These are phyloP conservation scores for Colletotrichum sp. DNA, from an alignment of 2,329 filamentous ascomycete species.

Conservation along the genomic window DNA sequence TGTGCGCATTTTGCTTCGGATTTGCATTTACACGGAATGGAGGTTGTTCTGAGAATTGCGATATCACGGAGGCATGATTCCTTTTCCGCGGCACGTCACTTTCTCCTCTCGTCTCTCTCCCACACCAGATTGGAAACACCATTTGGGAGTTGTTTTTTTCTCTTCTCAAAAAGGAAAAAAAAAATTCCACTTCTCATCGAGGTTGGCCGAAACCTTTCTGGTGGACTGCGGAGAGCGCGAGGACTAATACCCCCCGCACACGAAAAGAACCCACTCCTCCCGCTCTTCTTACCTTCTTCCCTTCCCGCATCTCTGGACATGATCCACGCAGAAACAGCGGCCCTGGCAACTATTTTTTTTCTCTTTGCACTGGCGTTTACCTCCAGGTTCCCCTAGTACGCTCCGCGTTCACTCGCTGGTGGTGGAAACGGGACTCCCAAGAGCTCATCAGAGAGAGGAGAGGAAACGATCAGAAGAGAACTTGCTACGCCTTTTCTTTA, in stretches of 20 bases:
- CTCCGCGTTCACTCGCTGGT: constrained; percentile 17
- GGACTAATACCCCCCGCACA: constrained; percentile 36
- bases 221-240: constrained; percentile 45
- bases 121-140: constrained; percentile 58
- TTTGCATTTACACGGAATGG: constrained; percentile 11
- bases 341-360: neutral
- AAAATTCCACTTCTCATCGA: constrained; percentile 54
- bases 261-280: constrained; percentile 28
- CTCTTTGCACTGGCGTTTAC: constrained; percentile 24
- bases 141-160: constrained; percentile 44
- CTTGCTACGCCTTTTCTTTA: constrained; percentile 2
- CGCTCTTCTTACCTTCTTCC: constrained; percentile 28
- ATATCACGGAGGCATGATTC: constrained; percentile 20
- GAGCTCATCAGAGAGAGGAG: constrained; percentile 12
- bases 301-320: constrained; percentile 4
- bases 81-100: constrained; percentile 27
- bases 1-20: constrained; percentile 2
- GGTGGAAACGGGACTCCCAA: neutral
- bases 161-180: constrained; percentile 19
- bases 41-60: constrained; percentile 17
- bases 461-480: neutral
- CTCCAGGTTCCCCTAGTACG: neutral
- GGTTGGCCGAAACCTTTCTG: constrained; percentile 55
- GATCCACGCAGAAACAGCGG: constrained; percentile 2
- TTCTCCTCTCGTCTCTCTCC: constrained; percentile 40